These are phyloP conservation scores for Clavaria fumosa DNA, from an alignment of 768 basidiomycete species.

Conservation along the genomic window DNA sequence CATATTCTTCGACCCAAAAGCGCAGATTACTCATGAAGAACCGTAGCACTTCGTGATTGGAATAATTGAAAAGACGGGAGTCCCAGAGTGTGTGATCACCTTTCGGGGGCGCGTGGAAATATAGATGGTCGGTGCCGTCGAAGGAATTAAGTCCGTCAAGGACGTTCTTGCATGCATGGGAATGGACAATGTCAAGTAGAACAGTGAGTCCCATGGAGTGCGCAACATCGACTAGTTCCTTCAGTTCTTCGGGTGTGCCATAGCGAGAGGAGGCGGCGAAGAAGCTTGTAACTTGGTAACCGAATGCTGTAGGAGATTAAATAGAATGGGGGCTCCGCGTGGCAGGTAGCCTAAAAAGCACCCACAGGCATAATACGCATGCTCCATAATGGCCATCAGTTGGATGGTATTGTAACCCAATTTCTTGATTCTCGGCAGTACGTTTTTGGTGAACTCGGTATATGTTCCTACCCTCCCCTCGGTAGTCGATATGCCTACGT, in stretches of 20 bases:
- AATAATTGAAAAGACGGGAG: constrained; percentile 94
- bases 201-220: constrained; percentile 88
- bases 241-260: constrained; percentile 89
- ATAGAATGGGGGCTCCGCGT: constrained; percentile 2
- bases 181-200: constrained; percentile 93
- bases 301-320: constrained; percentile 54
- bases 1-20: constrained; percentile 90
- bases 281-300: constrained; percentile 95
- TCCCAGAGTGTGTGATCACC: constrained; percentile 97
- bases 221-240: constrained; percentile 88
- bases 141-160: constrained; percentile 91
- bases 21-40: constrained; percentile 92
- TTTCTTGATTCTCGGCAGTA: constrained; percentile 76
- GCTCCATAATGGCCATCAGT: constrained; percentile 97
- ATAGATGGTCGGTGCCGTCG: constrained; percentile 93
- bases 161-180: constrained; percentile 96
- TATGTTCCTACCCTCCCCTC: constrained; percentile 86
- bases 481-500: constrained; percentile 89
- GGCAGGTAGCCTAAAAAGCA: constrained; percentile 7
- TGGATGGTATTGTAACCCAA: constrained; percentile 96
- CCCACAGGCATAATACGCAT: constrained; percentile 94
- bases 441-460: constrained; percentile 81
- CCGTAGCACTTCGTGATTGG: constrained; percentile 81
- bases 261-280: constrained; percentile 96
- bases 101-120: constrained; percentile 88